Evolutionary conservation across 345 rosid genomes (phyloP).

Genomic region (Nephelium lappaceum): DNA sequence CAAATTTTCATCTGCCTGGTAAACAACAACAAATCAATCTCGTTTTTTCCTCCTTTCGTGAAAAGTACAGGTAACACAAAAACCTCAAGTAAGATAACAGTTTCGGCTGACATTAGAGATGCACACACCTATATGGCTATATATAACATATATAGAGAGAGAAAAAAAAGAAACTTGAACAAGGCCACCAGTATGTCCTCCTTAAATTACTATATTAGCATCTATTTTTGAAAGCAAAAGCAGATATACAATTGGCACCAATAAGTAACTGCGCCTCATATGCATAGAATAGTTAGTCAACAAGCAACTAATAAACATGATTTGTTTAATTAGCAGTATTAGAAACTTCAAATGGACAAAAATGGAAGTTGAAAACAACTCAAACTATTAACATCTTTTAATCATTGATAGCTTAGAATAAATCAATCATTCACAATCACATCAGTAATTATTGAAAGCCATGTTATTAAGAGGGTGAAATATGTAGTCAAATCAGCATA

Average conservation of each 20-base stretch:
- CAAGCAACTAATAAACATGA: not conserved
- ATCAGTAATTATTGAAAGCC: not conserved
- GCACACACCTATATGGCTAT: not conserved
- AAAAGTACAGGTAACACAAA: not conserved
- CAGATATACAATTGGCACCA: not conserved
- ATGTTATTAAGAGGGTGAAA: not conserved
- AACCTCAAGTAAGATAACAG: not conserved
- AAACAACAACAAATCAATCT: constrained; percentile 19
- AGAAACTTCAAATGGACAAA: not conserved
- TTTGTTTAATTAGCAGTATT: not conserved
- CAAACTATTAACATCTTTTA: not conserved
- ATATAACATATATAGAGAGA: not conserved
- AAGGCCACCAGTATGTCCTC: not conserved
- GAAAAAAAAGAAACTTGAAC: not conserved
- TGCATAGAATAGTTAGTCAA: not conserved
- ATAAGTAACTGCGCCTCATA: not conserved
- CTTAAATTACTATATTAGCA: not conserved
- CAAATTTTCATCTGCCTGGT: constrained; percentile 96
- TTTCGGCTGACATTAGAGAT: not conserved
- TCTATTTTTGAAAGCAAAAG: not conserved
- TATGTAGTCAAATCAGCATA: not conserved
- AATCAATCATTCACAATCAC: not conserved
- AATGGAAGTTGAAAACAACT: not conserved
- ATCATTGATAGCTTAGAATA: not conserved
- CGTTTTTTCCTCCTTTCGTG: not conserved